phyloP scores from a whole-genome alignment of 2,329 filamentous ascomycete genomes.

The Fusarium sp. region DNA sequence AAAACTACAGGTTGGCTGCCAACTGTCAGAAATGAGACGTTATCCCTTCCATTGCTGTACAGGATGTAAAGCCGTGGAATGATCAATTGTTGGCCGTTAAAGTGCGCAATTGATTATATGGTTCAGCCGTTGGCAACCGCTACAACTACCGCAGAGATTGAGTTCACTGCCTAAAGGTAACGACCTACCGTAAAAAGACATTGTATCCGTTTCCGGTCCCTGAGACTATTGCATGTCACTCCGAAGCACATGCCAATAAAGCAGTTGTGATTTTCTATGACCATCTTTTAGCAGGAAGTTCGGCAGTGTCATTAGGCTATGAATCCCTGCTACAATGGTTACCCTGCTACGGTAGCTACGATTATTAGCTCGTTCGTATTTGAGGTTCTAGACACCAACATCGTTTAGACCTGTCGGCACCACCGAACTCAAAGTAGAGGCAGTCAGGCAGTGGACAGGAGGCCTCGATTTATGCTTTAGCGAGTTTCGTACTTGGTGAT shows the following conservation, averaged over 20 bases:
- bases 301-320: background rate
- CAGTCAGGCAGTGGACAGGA: background rate
- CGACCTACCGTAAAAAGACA: background rate
- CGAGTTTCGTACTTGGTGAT: background rate
- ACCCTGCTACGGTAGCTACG: background rate
- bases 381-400: background rate
- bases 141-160: background rate
- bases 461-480: background rate
- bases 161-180: background rate
- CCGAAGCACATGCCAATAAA: background rate
- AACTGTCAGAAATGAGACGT: too few species aligned
- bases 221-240: background rate
- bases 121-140: background rate
- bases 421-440: conserved; percentile 3
- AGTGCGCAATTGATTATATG: too few species aligned
- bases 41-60: too few species aligned
- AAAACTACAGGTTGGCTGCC: too few species aligned
- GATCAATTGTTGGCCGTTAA: too few species aligned
- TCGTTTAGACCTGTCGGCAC: conserved; percentile 1
- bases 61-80: too few species aligned
- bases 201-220: background rate
- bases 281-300: conserved; percentile 1
- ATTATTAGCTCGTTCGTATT: conserved; percentile 14
- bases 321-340: background rate
- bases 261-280: background rate